These are phyloP conservation scores for Pyrenophora seminiperda DNA, from an alignment of 2,329 filamentous ascomycete species.

Conservation along the genomic window DNA sequence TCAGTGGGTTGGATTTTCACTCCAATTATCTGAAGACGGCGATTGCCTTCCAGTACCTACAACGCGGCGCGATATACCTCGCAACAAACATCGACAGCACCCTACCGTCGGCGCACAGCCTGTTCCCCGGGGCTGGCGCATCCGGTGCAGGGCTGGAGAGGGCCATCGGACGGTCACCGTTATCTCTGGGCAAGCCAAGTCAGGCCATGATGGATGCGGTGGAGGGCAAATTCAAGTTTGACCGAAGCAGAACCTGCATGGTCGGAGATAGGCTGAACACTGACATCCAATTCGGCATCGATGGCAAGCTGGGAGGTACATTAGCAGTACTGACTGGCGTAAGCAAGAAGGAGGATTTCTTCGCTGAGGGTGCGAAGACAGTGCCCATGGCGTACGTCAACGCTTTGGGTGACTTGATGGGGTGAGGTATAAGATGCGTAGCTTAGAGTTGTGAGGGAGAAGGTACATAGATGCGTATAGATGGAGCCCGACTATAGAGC, in stretches of 20 bases:
- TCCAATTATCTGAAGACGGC: slow-evolving; percentile 93
- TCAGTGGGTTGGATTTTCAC: slow-evolving; percentile 91
- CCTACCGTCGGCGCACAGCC: slow-evolving; percentile 75
- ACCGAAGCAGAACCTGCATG: slow-evolving; percentile 88
- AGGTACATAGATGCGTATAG: background rate
- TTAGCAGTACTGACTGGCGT: slow-evolving; percentile 91
- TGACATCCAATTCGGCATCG: slow-evolving; percentile 92
- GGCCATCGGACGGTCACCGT: slow-evolving; percentile 65
- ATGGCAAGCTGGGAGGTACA: slow-evolving; percentile 88
- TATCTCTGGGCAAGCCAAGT: slow-evolving; percentile 89
- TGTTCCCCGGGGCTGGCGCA: slow-evolving; percentile 92
- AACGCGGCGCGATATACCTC: slow-evolving; percentile 80
- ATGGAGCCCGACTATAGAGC: background rate
- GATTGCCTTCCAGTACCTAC: slow-evolving; percentile 83
- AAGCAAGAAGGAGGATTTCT: slow-evolving; percentile 80
- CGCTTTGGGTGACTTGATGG: slow-evolving; percentile 74
- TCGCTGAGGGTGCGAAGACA: slow-evolving; percentile 68
- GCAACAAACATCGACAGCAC: slow-evolving; percentile 94
- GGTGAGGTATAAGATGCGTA: slow-evolving; percentile 15
- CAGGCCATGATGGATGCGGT: slow-evolving; percentile 99
- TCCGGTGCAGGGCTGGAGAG: slow-evolving; percentile 77
- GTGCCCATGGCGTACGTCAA: slow-evolving; percentile 85
- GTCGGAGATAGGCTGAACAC: slow-evolving; percentile 92
- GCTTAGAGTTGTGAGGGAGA: no score
- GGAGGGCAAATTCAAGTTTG: slow-evolving; percentile 91